Percentiles rank a stretch among this genome's conserved stretches.
Evolutionary conservation across 2,329 filamentous ascomycete genomes (phyloP).

Genomic region (Neoscytalidium dimidiatum): DNA sequence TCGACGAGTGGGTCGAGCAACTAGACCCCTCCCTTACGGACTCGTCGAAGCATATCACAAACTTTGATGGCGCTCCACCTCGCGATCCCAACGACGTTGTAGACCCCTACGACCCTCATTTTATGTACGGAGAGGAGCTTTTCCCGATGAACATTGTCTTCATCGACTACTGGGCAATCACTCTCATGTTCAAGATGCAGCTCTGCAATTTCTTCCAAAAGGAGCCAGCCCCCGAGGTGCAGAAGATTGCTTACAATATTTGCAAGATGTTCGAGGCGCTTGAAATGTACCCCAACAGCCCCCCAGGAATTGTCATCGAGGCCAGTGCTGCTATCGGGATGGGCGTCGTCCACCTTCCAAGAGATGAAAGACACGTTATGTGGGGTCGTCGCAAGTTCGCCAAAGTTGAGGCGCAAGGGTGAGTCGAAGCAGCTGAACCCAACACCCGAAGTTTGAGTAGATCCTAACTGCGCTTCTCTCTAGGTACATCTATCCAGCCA

Average conservation of each 20-base stretch:
- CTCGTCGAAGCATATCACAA: conserved; percentile 61
- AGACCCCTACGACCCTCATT: conserved; percentile 68
- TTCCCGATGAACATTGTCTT: conserved; percentile 74
- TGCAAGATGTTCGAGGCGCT: conserved; percentile 81
- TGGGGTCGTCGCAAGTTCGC: conserved; percentile 84
- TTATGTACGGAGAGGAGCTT: conserved; percentile 69
- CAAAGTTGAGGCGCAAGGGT: conserved; percentile 77
- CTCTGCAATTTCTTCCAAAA: conserved; percentile 59
- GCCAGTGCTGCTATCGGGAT: conserved; percentile 78
- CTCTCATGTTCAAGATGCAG: conserved; percentile 80
- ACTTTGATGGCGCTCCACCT: conserved; percentile 59
- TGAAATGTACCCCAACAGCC: conserved; percentile 68
- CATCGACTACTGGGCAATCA: conserved; percentile 76
- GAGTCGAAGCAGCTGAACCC: conserved; percentile 38
- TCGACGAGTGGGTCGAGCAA: conserved; percentile 47
- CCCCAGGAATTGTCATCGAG: conserved; percentile 69
- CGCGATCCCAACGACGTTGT: conserved; percentile 67
- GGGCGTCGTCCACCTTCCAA: conserved; percentile 76
- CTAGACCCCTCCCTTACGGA: conserved; percentile 66
- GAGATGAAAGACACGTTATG: conserved; percentile 69
- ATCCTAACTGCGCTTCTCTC: conserved; percentile 9
- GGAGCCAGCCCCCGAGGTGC: conserved; percentile 56
- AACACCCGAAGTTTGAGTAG: not conserved
- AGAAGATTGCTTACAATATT: conserved; percentile 65
- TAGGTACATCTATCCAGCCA: conserved; percentile 81